Base-by-base conservation (phyloP, 495 filamentous ascomycete species). In the Lepraria neglecta region DNA sequence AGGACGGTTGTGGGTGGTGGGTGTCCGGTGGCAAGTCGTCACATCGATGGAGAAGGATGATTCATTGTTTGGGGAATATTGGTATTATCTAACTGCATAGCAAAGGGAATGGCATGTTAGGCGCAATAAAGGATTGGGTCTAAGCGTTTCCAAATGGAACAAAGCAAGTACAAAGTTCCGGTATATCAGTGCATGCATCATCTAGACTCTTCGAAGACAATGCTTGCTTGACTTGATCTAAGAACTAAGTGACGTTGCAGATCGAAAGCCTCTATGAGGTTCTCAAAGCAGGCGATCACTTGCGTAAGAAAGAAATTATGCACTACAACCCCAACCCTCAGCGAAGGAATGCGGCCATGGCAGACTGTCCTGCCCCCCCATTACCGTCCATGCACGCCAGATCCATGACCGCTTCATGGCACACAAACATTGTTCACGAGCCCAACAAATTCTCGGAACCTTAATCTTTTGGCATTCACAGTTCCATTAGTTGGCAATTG, bases 1-100 rank as follows among this genome's bases (percentile, higher is more conserved):
- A 53, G 67, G 40, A 61, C 56, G 19, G 58, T 60, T 12, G 48
- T 68, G 5, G 66, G 61, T n/a, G 52, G 60, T 28, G 66, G 66
- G 4, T 68, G 66, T 52, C 66, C 66, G 24, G 14, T 68, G 47
- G 55, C 47, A 14, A 28, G 52, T 7, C 61, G 59, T 63, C 46
- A 31, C 10, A 33, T 52, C 33, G 64, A 66, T 12, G 61, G n/a
- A 53, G 24, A 21, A 42, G 24, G 67, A 46, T 48, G 55, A 28
- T 31, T 21, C 43, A 35, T 48, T 4, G 0, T 44, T 24, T 3
- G 27, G 33, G n/a, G 15, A 47, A 24, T 24, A 19, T 28, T 30
- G 6, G 21, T 3, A 30, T 15, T 9, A 4, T 42, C n/a, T 43
- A 10, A 27, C 6, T 60, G 58, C 48, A 60, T 31, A 53, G 47